These are phyloP conservation scores for Tilletia horrida DNA, from an alignment of 1,284 basidiomycete genomes.

Conservation along the genomic window DNA sequence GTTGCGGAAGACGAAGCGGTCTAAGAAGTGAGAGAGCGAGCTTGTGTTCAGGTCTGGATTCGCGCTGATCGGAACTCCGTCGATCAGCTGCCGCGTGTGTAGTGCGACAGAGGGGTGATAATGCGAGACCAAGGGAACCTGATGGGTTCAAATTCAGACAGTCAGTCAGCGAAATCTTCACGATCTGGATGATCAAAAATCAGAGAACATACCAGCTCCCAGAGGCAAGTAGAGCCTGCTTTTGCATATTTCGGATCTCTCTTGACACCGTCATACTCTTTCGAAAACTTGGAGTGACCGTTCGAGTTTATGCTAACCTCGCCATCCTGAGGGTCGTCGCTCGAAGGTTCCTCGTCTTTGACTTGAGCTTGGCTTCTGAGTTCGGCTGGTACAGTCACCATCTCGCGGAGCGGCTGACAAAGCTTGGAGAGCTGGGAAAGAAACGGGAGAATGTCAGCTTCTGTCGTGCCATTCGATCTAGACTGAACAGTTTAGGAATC, in stretches of 20 bases:
- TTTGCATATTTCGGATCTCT: constrained; percentile 85
- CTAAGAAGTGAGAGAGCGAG: constrained; percentile 86
- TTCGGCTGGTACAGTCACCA: constrained; percentile 60
- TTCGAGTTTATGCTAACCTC: constrained; percentile 16
- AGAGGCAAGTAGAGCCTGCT: constrained; percentile 65
- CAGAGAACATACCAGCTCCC: constrained; percentile 33
- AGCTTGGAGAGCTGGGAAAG: constrained; percentile 66
- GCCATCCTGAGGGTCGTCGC: too few species aligned
- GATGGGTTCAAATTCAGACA: neutral
- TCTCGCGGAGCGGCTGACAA: constrained; percentile 67
- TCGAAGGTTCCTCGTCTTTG: constrained; percentile 46
- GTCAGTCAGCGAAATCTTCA: neutral
- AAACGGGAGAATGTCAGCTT: neutral
- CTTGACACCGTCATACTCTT: constrained; percentile 60
- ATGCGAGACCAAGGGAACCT: constrained; percentile 67
- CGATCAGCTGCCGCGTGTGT: constrained; percentile 77
- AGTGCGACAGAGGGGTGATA: constrained; percentile 88
- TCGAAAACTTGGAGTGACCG: too few species aligned
- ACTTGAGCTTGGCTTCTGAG: constrained; percentile 57
- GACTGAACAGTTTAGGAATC: constrained; percentile 55
- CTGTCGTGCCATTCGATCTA: too few species aligned
- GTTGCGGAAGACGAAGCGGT: constrained; percentile 88
- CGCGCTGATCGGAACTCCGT: constrained; percentile 67
- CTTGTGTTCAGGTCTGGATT: constrained; percentile 85
- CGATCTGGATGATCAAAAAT: neutral